phyloP scores from a whole-genome alignment of 495 filamentous ascomycete species.

The Cryomyces minteri region DNA sequence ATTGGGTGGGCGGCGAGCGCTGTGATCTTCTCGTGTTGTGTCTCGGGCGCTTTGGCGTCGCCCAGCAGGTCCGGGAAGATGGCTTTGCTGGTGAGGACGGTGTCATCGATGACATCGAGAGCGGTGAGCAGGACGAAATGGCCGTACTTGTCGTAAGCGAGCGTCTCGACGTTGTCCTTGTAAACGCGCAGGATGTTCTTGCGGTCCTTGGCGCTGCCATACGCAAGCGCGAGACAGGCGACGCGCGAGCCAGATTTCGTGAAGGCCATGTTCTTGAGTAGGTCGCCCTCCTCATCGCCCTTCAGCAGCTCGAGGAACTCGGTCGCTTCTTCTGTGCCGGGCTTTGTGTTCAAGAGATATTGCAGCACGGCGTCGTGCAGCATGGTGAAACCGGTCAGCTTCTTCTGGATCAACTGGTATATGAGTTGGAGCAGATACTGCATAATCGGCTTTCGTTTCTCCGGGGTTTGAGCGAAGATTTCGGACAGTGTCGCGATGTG shows the following conservation, averaged over 20 bases:
- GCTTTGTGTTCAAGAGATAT: conserved; percentile 66
- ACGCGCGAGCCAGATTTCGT: conserved; percentile 73
- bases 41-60: conserved; percentile 25
- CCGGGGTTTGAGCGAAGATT: conserved; percentile 57
- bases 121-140: conserved; percentile 69
- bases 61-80: conserved; percentile 70
- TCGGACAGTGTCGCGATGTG: conserved; percentile 41
- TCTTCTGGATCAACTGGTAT: conserved; percentile 86
- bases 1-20: conserved; percentile 45
- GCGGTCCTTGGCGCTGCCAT: conserved; percentile 79
- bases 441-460: conserved; percentile 76
- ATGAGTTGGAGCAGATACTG: conserved; percentile 65
- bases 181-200: conserved; percentile 72
- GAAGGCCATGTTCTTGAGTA: conserved; percentile 89
- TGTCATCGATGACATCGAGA: conserved; percentile 87
- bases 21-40: conserved; percentile 40
- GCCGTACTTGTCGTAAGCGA: conserved; percentile 60
- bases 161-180: conserved; percentile 65
- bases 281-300: conserved; percentile 71
- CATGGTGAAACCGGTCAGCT: conserved; percentile 86
- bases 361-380: conserved; percentile 96
- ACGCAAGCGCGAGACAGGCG: conserved; percentile 61
- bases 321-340: conserved; percentile 56
- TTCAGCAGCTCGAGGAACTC: conserved; percentile 85
- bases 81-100: conserved; percentile 65